Percentiles rank a stretch among this genome's conserved stretches.
phyloP scores from a whole-genome alignment of 768 basidiomycete species.

The Auricularia sp. region DNA sequence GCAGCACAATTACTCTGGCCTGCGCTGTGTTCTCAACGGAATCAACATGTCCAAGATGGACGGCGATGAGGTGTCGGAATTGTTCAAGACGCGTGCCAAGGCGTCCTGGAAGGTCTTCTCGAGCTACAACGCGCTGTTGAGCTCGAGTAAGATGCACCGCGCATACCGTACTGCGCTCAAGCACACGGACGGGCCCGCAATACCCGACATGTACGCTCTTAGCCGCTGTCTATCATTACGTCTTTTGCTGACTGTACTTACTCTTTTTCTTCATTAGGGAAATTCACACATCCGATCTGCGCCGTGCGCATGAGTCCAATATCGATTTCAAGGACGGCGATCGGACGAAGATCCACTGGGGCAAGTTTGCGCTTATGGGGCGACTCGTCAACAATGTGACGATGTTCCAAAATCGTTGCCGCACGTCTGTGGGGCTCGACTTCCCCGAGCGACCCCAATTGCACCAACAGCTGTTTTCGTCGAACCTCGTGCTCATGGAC shows the following conservation, averaged over 20 bases:
- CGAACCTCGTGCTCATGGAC: conserved; percentile 51
- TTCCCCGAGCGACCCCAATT: conserved; percentile 50
- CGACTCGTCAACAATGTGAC: conserved; percentile 69
- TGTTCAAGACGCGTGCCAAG: conserved; percentile 55
- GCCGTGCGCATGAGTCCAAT: conserved; percentile 80
- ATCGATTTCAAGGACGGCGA: conserved; percentile 57
- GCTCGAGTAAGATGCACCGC: conserved; percentile 70
- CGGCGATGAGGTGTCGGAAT: conserved; percentile 66
- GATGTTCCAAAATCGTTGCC: conserved; percentile 70
- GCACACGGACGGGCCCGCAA: conserved; percentile 75
- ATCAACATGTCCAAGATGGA: conserved; percentile 75
- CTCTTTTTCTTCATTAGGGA: conserved; percentile 39
- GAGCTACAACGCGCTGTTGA: conserved; percentile 78
- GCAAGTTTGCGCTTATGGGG: conserved; percentile 89
- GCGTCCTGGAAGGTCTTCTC: conserved; percentile 66
- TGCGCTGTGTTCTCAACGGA: conserved; percentile 90
- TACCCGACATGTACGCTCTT: conserved; percentile 51
- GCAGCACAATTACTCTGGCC: conserved; percentile 84
- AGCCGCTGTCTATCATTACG: not conserved
- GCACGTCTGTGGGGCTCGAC: conserved; percentile 42
- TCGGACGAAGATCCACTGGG: conserved; percentile 79
- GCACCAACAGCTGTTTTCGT: conserved; percentile 34
- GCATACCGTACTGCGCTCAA: conserved; percentile 85
- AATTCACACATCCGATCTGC: conserved; percentile 82
- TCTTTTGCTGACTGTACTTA: too few relatives aligned